Evolutionary conservation across 306 rosid genomes (phyloP).

Genomic region (Rosa multiflora): DNA sequence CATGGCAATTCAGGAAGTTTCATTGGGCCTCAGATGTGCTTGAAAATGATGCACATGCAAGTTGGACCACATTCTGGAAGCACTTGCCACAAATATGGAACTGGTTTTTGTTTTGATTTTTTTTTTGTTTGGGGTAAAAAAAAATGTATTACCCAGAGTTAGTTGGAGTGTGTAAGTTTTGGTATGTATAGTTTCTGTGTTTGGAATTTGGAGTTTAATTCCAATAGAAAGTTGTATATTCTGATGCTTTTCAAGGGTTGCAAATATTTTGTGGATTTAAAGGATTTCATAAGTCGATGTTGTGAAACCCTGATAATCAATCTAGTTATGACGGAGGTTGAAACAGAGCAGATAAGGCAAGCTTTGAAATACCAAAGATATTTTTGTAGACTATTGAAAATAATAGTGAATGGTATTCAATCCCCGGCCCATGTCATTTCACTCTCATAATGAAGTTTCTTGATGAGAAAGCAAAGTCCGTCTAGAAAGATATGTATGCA

Average conservation of each 20-base stretch:
- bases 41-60: neutral
- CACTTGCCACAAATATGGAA: neutral
- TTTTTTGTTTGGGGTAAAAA: neutral
- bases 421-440: neutral
- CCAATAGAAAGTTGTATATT: neutral
- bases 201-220: neutral
- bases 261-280: neutral
- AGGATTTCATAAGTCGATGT: neutral
- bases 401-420: neutral
- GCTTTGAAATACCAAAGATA: neutral
- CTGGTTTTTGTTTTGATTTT: neutral
- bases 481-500: neutral
- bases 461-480: conserved; percentile 7
- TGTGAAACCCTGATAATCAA: neutral
- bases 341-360: neutral
- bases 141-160: neutral
- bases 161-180: neutral
- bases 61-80: neutral
- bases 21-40: neutral
- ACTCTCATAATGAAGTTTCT: neutral
- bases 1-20: neutral
- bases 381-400: neutral
- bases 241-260: neutral
- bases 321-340: neutral
- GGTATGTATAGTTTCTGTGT: neutral